Base-by-base conservation (phyloP, 805 yeast genomes). In the Lipomyces japonicus region DNA sequence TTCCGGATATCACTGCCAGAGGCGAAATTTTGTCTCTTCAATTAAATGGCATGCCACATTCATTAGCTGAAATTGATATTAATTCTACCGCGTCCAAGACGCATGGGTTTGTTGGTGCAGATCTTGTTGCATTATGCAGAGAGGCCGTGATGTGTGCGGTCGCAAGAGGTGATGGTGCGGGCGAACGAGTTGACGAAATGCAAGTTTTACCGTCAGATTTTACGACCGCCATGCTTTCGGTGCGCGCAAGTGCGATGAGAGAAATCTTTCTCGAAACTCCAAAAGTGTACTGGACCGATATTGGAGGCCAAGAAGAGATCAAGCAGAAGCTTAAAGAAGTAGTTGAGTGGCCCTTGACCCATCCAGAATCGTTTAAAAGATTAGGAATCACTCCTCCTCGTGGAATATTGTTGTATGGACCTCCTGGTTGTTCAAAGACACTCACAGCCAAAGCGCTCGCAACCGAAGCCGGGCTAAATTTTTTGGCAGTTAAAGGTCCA, bases 81-180 rank as follows among this genome's bases (percentile, higher is more conserved):
- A 64, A 69, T n/a, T 61, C 60, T 1, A 69, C 90, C 37, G 87
- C 96, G 0, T 67, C 79, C 3, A 83, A 80, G 62, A 90, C 97
- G 0, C 98, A 93, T 68, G 98, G 98, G 4, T 93, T 87, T 63
- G 98, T 93, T 1, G 99, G 99, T 41, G 96, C 97, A 0, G 99
- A 93, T 69, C 68, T 93, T 42, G 80, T 85, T 2, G 95, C 97
- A 0, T 71, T 93, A 21, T 81, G 90, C 53, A 73, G 97, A 43
- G 98, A 93, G 63, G 78, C 95, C 4, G 96, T 88, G 0, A 79
- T 90, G 84, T 78, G 77, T 53, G 82, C 95, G 1, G 85, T 93
- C 16, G 79, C 81, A 45, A 70, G 86, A 45, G 83, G 82, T 0
- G 58, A 83, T 4, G 62, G 61, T n/a, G 42, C 43, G 10, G 39